Conservation (phyloP, 2,329 filamentous ascomycete species). For the Xylaria sp. region DNA sequence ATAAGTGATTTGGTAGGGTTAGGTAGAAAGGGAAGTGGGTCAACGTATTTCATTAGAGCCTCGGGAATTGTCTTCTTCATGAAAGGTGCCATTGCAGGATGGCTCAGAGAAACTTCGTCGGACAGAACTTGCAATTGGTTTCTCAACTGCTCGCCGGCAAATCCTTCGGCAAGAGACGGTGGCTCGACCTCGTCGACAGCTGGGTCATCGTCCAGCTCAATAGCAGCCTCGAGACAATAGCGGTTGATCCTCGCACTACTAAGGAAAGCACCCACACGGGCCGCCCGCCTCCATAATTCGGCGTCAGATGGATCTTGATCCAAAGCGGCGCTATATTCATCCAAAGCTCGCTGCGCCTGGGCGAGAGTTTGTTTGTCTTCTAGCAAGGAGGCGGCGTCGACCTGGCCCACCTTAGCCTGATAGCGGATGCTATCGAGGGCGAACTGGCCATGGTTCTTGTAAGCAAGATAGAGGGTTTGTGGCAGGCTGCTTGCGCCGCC, state of each 20-base stretch:
- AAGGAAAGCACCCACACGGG: constrained; percentile 68
- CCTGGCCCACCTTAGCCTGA: constrained; percentile 52
- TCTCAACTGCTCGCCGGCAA: constrained; percentile 72
- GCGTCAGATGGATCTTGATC: constrained; percentile 75
- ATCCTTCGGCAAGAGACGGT: constrained; percentile 70
- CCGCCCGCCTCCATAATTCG: constrained; percentile 71
- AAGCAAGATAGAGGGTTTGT: constrained; percentile 90
- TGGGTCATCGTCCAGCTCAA: constrained; percentile 75
- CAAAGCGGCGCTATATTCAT: constrained; percentile 68
- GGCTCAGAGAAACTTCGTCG: constrained; percentile 67
- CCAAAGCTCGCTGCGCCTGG: constrained; percentile 60
- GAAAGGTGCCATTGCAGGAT: constrained; percentile 70
- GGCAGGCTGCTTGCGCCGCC: constrained; percentile 82
- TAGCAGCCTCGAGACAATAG: constrained; percentile 73
- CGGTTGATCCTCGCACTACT: constrained; percentile 67
- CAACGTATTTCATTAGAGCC: constrained; percentile 64
- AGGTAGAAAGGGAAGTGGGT: constrained; percentile 71
- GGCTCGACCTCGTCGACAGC: constrained; percentile 70
- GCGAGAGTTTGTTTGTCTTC: constrained; percentile 52
- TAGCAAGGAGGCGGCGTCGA: constrained; percentile 50
- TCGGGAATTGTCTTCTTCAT: constrained; percentile 62
- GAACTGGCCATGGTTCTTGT: constrained; percentile 96
- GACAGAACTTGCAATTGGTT: constrained; percentile 63
- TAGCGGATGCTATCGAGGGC: constrained; percentile 78
- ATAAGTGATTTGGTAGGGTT: constrained; percentile 56